These are phyloP conservation scores for Zymoseptoria ardabiliae DNA, from an alignment of 2,329 filamentous ascomycete genomes.

Conservation along the genomic window DNA sequence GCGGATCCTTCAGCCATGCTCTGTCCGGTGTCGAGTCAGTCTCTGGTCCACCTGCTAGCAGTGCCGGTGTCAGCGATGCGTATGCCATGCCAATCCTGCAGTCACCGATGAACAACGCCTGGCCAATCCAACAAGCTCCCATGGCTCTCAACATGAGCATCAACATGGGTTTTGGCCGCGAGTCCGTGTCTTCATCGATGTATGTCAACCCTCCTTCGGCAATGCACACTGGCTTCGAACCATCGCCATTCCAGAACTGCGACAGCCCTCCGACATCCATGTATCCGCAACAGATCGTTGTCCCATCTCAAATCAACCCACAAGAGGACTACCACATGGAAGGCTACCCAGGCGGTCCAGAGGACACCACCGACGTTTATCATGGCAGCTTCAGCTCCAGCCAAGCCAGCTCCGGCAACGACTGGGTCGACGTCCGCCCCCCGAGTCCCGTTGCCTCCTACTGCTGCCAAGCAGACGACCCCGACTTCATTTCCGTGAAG, in stretches of 20 bases:
- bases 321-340: constrained; percentile 17
- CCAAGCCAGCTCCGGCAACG: constrained; percentile 4
- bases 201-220: constrained; percentile 7
- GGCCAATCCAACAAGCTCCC: neutral
- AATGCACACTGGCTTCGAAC: constrained; percentile 5
- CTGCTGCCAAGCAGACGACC: constrained; percentile 17
- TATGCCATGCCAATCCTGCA: neutral
- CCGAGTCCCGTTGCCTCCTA: constrained; percentile 14
- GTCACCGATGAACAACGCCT: neutral
- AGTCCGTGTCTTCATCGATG: constrained; percentile 6
- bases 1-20: neutral
- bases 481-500: constrained; percentile 18
- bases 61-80: neutral
- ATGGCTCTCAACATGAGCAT: neutral
- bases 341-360: constrained; percentile 5
- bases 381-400: constrained; percentile 11
- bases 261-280: neutral
- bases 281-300: constrained; percentile 14
- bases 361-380: constrained; percentile 5
- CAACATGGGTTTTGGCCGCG: neutral
- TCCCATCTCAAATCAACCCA: constrained; percentile 21
- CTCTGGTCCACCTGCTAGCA: neutral
- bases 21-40: neutral
- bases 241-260: constrained; percentile 9
- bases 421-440: constrained; percentile 10